Base-by-base conservation (phyloP, 169 alveolate genomes). In the Hammondia hammondi region DNA sequence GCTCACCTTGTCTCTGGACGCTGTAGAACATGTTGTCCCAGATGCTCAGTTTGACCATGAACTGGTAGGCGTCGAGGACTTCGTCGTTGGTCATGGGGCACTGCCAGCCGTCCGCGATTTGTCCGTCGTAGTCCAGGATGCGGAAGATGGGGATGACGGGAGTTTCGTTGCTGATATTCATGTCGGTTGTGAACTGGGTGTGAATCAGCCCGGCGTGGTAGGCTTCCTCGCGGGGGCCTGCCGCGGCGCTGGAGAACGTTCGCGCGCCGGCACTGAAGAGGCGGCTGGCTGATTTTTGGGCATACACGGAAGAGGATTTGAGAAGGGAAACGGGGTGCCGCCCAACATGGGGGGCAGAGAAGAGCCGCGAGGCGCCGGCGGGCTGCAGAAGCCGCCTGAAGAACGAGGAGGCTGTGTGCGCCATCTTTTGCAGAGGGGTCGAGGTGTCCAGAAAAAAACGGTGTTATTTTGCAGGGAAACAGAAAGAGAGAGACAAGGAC, bases 1-100 rank as follows among this genome's bases (percentile, higher is more conserved):
- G 27, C 77, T 67, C 48, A 77, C 98, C 98, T 92, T 97, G 98
- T 43, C 98, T 94, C 91, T 97, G 98, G 87, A 97, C 96, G 87
- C 97, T 97, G 95, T 97, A 97, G 94, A 97, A 96, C 88, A 97
- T 91, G 96, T 97, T 96, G 93, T 97, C 98, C 95, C 95, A 93
- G 43, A 93, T 46, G 46, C 91, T 46, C 56, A 93, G 93, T 21
- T 85, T 37, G 46, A 93, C 92, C 95, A 93, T 93, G 93, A 93
- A 93, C 71, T 93, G 43, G 71, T 93, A 93, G 61, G 32, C 43
- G 45, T 93, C 93, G 45, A 93, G 67, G 24, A 61, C 67, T 46
- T 85, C 93, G 45, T 93, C 94, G 2, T 84, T 48, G 93, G 56
- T 39, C 85, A 93, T 85, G 71, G 95, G 95, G 21, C 19, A 4